These are phyloP conservation scores for Colletotrichum caudatum DNA, from an alignment of 2,329 filamentous ascomycete species.

Conservation along the genomic window DNA sequence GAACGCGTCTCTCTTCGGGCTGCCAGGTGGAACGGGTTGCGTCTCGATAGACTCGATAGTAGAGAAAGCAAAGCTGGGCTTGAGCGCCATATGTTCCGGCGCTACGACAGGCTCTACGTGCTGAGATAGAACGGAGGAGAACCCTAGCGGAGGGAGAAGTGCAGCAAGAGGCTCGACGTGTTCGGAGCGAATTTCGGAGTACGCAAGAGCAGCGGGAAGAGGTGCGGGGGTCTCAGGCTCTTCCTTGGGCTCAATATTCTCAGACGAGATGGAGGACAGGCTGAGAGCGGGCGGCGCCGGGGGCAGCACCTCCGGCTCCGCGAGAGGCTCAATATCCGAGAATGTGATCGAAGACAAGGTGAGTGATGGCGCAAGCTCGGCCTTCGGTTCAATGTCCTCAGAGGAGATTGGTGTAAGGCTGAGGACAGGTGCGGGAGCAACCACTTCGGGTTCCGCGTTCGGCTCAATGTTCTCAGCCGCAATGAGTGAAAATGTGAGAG, in stretches of 20 bases:
- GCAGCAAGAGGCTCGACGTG: constrained; percentile 54
- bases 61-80: constrained; percentile 57
- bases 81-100: constrained; percentile 27
- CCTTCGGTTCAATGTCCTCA: constrained; percentile 50
- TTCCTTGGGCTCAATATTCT: constrained; percentile 51
- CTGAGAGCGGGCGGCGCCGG: constrained; percentile 51
- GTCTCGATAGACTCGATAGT: constrained; percentile 60
- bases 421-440: constrained; percentile 49
- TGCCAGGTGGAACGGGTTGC: constrained; percentile 60
- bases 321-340: constrained; percentile 57
- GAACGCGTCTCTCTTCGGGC: constrained; percentile 67
- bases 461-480: constrained; percentile 48
- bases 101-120: constrained; percentile 56
- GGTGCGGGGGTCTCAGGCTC: constrained; percentile 46
- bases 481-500: constrained; percentile 45
- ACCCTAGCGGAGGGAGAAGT: constrained; percentile 48
- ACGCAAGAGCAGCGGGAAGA: constrained; percentile 46
- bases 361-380: constrained; percentile 48
- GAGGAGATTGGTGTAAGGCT: constrained; percentile 51
- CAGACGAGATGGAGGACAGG: constrained; percentile 50
- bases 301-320: constrained; percentile 51
- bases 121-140: constrained; percentile 54
- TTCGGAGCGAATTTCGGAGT: constrained; percentile 58
- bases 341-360: constrained; percentile 49
- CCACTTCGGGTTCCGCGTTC: constrained; percentile 51